These are phyloP conservation scores for Cylindrotheca fusiformis DNA, from an alignment of 108 stramenopile species.

Conservation along the genomic window DNA sequence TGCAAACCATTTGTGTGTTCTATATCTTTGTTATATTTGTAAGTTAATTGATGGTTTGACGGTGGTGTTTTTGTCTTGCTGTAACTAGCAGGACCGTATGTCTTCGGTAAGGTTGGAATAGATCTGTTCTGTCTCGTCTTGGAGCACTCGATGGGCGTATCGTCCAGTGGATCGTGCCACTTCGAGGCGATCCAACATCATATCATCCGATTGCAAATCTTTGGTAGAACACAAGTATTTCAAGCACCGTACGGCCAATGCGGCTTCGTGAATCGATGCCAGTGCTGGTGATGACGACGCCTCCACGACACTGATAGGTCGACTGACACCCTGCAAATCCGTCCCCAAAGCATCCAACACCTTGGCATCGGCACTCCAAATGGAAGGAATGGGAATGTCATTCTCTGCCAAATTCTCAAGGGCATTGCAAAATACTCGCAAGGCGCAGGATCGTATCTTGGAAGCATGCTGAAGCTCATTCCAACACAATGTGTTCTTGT, in stretches of 20 bases:
- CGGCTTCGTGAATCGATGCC: conserved; percentile 45
- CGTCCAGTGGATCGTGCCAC: conserved; percentile 24
- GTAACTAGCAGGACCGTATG: conserved; percentile 28
- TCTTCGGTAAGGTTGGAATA: conserved; percentile 37
- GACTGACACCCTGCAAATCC: conserved; percentile 39
- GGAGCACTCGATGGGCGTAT: conserved; percentile 24
- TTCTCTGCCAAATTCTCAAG: conserved; percentile 15
- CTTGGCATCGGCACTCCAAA: conserved; percentile 3
- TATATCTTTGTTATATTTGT: too few species aligned
- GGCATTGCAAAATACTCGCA: conserved; percentile 46
- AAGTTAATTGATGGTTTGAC: too few species aligned
- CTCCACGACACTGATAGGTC: conserved; percentile 37
- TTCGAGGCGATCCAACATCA: conserved; percentile 37
- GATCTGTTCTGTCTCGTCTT: conserved; percentile 28
- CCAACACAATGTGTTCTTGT: background rate
- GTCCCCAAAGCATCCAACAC: conserved; percentile 28
- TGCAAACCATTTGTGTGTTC: too few species aligned
- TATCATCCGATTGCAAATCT: conserved; percentile 13
- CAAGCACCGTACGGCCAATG: conserved; percentile 36
- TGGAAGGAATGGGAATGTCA: conserved; percentile 4
- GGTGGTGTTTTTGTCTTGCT: background rate
- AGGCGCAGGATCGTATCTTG: conserved; percentile 27
- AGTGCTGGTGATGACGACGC: conserved; percentile 13
- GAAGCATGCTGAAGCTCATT: conserved; percentile 38
- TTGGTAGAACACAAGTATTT: conserved; percentile 18